Percentiles rank a stretch among this genome's conserved stretches.
Conservation (phyloP, 768 basidiomycete genomes). For the Lyophyllum semitale region DNA sequence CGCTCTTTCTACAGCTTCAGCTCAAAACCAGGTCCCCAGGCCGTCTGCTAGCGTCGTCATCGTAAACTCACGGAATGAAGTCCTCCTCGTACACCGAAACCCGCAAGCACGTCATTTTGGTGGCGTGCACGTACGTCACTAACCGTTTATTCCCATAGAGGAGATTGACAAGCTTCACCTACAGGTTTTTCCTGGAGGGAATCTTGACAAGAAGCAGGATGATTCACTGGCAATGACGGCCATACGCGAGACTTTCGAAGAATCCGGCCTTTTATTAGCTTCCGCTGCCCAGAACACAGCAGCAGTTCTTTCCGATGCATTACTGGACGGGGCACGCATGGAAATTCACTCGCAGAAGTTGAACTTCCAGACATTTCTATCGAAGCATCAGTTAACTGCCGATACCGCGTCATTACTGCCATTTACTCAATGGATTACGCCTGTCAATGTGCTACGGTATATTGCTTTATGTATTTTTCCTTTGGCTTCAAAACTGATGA, state of each 20-base stretch:
- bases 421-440: conserved; percentile 78
- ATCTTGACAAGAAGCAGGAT: conserved; percentile 64
- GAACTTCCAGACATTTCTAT: conserved; percentile 56
- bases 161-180: not conserved
- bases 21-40: conserved; percentile 37
- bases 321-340: conserved; percentile 55
- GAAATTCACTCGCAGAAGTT: conserved; percentile 55
- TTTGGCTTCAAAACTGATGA: not conserved
- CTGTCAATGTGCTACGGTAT: conserved; percentile 53
- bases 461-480: conserved; percentile 6
- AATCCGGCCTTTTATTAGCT: conserved; percentile 67
- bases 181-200: conserved; percentile 80
- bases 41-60: conserved; percentile 70
- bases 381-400: conserved; percentile 41
- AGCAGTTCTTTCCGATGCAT: conserved; percentile 31
- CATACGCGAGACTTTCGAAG: conserved; percentile 78
- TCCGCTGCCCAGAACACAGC: conserved; percentile 29
- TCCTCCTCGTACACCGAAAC: conserved; percentile 71
- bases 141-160: not conserved
- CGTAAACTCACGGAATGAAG: conserved; percentile 65
- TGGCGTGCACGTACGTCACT: conserved; percentile 59
- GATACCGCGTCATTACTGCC: conserved; percentile 55
- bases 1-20: not conserved
- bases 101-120: conserved; percentile 64
- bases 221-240: conserved; percentile 59